Base-by-base conservation (phyloP, 495 filamentous ascomycete species). In the Lasiosphaeria miniovina region DNA sequence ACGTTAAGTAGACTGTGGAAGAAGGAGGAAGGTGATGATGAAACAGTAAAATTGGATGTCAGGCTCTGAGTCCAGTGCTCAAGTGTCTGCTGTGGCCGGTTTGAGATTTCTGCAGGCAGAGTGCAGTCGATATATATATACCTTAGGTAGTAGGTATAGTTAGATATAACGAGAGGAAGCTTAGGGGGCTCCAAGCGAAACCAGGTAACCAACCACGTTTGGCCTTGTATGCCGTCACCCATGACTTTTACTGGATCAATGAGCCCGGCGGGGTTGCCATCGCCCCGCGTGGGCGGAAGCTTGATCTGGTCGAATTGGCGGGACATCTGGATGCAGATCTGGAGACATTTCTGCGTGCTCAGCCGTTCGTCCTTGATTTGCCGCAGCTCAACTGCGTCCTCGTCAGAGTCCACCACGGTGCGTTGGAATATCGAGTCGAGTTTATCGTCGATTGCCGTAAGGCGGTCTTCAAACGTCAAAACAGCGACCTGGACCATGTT, bases 261-360 rank as follows among this genome's bases (percentile, higher is more conserved):
- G 43, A n/a, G 12, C 8, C 12, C 6, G 12, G 43, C 12, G 8
- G 38, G 12, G 49, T 38, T 24, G 24, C 24, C 24, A 24, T 24
- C 24, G 24, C 9, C 24, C 17, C 15, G 49, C 36, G 34, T 53
- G 36, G 24, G 49, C 33, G 32, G 57, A 59, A 12, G 64, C 56
- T 61, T 58, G 57, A 73, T 59, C 34, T 62, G 61, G 10, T 50
- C 64, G 57, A 78, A 71, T 38, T 77, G 71, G 14, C 60, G 61
- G 9, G 70, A 75, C 36, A 77, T 55, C 50, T 72, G 59, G 34
- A 67, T 58, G 65, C 75, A 78, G 49, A 80, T 77, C 56, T 69
- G 58, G 49, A 80, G 74, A 61, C 74, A 77, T 57, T 77, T 69
- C 63, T 78, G 61, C 40, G 75, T 75, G 55, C 73, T 76, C 36